Percentiles rank a stretch among this genome's conserved stretches.
Conservation (phyloP, 495 filamentous ascomycete species). For the Friedmanniomyces simplex region DNA sequence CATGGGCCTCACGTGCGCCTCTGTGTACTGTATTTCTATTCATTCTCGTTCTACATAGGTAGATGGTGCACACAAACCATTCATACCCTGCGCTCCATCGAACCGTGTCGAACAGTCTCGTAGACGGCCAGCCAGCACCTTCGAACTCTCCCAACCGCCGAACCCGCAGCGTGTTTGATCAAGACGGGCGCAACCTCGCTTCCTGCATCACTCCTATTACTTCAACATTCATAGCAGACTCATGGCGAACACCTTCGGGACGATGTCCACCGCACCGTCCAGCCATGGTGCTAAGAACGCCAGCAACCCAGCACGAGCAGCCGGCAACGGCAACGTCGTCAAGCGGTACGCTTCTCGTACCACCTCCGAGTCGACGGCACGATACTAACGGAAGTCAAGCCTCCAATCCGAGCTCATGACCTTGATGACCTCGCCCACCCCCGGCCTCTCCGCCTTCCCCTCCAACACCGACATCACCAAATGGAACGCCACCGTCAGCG, state of each 20-base stretch:
- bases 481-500: slow-evolving; percentile 90
- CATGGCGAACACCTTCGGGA: neutral
- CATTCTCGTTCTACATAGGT: too few species aligned
- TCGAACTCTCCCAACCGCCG: too few species aligned
- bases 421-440: slow-evolving; percentile 87
- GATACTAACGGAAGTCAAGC: slow-evolving; percentile 37
- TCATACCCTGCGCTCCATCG: too few species aligned
- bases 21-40: too few species aligned
- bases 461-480: slow-evolving; percentile 80
- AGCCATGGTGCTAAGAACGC: slow-evolving; percentile 10
- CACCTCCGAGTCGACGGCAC: neutral
- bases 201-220: neutral
- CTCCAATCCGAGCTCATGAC: slow-evolving; percentile 96
- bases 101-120: too few species aligned
- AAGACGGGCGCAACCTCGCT: neutral
- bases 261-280: slow-evolving; percentile 8
- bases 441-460: slow-evolving; percentile 92
- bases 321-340: slow-evolving; percentile 23
- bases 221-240: neutral
- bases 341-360: slow-evolving; percentile 20
- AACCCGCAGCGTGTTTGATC: too few species aligned
- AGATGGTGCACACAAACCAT: too few species aligned
- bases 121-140: too few species aligned
- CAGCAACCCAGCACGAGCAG: slow-evolving; percentile 1
- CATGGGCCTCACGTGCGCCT: too few species aligned